Percentiles rank a stretch among this genome's conserved stretches.
Evolutionary conservation across 805 yeast species (phyloP).

Genomic region (Brettanomyces custersianus): DNA sequence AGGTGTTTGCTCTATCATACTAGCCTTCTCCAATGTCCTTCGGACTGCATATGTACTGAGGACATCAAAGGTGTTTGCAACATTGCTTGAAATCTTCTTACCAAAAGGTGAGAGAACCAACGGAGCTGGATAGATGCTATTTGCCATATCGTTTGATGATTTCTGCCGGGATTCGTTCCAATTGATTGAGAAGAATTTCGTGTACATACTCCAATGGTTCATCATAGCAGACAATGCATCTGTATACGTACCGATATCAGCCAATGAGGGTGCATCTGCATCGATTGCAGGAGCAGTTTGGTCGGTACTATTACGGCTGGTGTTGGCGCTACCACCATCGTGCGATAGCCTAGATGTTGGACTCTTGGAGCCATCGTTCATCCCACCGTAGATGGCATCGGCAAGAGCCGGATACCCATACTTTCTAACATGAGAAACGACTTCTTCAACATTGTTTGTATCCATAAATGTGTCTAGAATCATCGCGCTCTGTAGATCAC

Average conservation of each 20-base stretch:
- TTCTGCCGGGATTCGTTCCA: slow-evolving; percentile 42
- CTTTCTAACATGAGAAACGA: slow-evolving; percentile 43
- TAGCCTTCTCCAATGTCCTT: slow-evolving; percentile 74
- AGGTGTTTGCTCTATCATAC: slow-evolving; percentile 72
- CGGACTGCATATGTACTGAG: slow-evolving; percentile 61
- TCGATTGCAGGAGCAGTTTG: not conserved
- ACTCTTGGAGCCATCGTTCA: slow-evolving; percentile 17
- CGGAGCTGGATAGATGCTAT: slow-evolving; percentile 39
- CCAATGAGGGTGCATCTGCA: slow-evolving; percentile 30
- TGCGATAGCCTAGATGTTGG: slow-evolving; percentile 7
- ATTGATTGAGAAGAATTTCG: slow-evolving; percentile 59
- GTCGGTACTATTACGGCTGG: slow-evolving; percentile 15
- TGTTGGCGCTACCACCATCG: slow-evolving; percentile 23
- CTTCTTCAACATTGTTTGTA: slow-evolving; percentile 47
- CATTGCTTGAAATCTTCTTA: slow-evolving; percentile 41
- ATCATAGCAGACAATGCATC: slow-evolving; percentile 69
- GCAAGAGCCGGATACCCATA: slow-evolving; percentile 46
- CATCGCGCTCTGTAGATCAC: slow-evolving; percentile 87
- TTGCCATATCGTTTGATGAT: slow-evolving; percentile 13
- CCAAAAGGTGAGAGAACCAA: slow-evolving; percentile 46
- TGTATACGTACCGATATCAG: slow-evolving; percentile 56
- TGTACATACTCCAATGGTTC: slow-evolving; percentile 78
- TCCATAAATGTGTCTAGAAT: slow-evolving; percentile 84
- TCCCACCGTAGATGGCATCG: slow-evolving; percentile 20
- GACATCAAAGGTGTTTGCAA: slow-evolving; percentile 55